These are phyloP conservation scores for Metarhizium sp. DNA, from an alignment of 2,329 filamentous ascomycete genomes.

Conservation along the genomic window DNA sequence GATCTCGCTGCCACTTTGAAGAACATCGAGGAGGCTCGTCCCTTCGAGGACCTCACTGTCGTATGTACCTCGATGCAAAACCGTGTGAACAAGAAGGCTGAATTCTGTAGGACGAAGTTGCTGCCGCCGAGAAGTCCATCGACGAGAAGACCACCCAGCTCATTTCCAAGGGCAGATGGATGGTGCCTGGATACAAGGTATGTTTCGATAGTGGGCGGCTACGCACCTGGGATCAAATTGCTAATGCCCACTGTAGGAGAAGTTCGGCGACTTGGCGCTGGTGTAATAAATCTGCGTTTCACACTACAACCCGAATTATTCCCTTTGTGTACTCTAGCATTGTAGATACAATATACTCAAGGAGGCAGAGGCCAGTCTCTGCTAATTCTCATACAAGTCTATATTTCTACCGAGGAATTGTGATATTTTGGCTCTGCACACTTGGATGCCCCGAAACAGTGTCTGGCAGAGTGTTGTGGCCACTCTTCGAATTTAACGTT, in stretches of 20 bases:
- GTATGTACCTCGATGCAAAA: slow-evolving; percentile 48
- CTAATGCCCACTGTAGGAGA: slow-evolving; percentile 65
- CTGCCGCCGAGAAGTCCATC: slow-evolving; percentile 87
- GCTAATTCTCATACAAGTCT: slow-evolving; percentile 18
- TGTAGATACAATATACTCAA: slow-evolving; percentile 51
- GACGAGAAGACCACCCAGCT: slow-evolving; percentile 93
- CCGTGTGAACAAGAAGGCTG: slow-evolving; percentile 10
- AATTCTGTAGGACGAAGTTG: slow-evolving; percentile 73
- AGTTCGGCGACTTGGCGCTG: slow-evolving; percentile 94
- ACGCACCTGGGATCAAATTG: not conserved
- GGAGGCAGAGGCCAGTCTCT: slow-evolving; percentile 21
- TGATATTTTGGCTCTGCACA: not conserved
- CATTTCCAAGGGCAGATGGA: slow-evolving; percentile 96
- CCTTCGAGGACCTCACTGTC: slow-evolving; percentile 95
- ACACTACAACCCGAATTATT: slow-evolving; percentile 29
- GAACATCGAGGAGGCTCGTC: slow-evolving; percentile 94
- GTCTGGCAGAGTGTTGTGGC: not conserved
- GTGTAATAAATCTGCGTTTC: slow-evolving; percentile 54
- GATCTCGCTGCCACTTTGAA: slow-evolving; percentile 89
- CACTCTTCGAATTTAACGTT: not conserved
- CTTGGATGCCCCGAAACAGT: not conserved
- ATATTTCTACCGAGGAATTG: not conserved
- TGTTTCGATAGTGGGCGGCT: slow-evolving; percentile 19
- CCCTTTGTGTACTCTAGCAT: slow-evolving; percentile 59
- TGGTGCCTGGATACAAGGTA: slow-evolving; percentile 98